Base-by-base conservation (phyloP, 345 rosid genomes). In the Salix arbutifolia region DNA sequence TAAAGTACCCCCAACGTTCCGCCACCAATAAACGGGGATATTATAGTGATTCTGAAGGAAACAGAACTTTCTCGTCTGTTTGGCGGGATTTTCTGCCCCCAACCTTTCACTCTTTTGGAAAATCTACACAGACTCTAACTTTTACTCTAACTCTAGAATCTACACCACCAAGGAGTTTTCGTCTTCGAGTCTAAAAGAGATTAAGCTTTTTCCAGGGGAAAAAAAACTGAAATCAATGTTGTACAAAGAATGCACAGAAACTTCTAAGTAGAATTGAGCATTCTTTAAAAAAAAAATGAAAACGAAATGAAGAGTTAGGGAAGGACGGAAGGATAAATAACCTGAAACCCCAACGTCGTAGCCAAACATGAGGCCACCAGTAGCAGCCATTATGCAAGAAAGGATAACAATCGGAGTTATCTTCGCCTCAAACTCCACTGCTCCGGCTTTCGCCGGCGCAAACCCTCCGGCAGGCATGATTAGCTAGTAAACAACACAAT, bases 301-400 rank as follows among this genome's bases (percentile, higher is more conserved):
- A 50, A 40, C 5, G 8, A 71, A 23, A 23, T 21, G 9, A 26
- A 12, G 31, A 28, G 9, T 19, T 4, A 38, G 5, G 18, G 40
- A 60, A 70, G 67, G 61, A 44, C 30, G 62, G 61, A 44, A 35
- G 56, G 52, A 65, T 86, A 8, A 6, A 12, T 70, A 64, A 93
- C 99, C 99, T 53, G 98, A 93, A 65, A 95, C 89, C 62, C 99
- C 98, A 61, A 93, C 89, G 72, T 93, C 99, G 70, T 95, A 95
- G 56, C 99, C 99, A 37, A 93, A 95, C 98, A 95, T 93, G 84
- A 95, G 98, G 4, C 99, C 99, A 0, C 99, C 99, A 10, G 98
- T 91, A 73, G 99, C 98, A 9, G 99, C 99, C 97, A 90, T 89
- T 79, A 95, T 89, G 79, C 98, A 95, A 14, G 98, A 89, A 70